Evolutionary conservation across 345 rosid species (phyloP).

Genomic region (Brassica nigra): DNA sequence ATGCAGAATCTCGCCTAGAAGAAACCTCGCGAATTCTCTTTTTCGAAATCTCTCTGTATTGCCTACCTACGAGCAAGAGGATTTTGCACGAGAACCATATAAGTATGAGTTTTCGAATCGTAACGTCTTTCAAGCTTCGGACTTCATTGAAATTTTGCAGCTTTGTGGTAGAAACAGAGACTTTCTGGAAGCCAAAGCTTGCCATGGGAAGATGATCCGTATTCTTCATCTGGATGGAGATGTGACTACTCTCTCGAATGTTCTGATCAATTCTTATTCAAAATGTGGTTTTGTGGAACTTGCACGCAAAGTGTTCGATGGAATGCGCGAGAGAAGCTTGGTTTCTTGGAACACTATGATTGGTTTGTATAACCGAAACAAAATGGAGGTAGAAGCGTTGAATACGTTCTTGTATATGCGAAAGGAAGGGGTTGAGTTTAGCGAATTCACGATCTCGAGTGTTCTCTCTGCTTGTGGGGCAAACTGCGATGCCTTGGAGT

Average conservation of each 20-base stretch:
- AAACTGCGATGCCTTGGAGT: constrained; percentile 43
- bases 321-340: constrained; percentile 61
- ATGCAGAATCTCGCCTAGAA: constrained; percentile 22
- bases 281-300: constrained; percentile 50
- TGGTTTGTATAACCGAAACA: constrained; percentile 46
- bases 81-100: background rate
- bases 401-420: constrained; percentile 53
- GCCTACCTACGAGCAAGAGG: background rate
- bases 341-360: constrained; percentile 86
- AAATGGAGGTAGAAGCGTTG: constrained; percentile 50
- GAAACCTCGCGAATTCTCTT: background rate
- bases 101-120: background rate
- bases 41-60: background rate
- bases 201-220: constrained; percentile 53
- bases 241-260: constrained; percentile 49
- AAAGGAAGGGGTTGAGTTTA: constrained; percentile 46
- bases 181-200: constrained; percentile 46
- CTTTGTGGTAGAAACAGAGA: constrained; percentile 49
- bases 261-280: constrained; percentile 53
- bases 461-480: constrained; percentile 69
- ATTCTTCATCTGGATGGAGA: constrained; percentile 40
- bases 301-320: constrained; percentile 73
- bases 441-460: constrained; percentile 73
- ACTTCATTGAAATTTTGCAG: constrained; percentile 48
- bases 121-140: constrained; percentile 28